These are phyloP conservation scores for Kentomonas sorsogonicus DNA, from an alignment of 208 protist species.

Conservation along the genomic window DNA sequence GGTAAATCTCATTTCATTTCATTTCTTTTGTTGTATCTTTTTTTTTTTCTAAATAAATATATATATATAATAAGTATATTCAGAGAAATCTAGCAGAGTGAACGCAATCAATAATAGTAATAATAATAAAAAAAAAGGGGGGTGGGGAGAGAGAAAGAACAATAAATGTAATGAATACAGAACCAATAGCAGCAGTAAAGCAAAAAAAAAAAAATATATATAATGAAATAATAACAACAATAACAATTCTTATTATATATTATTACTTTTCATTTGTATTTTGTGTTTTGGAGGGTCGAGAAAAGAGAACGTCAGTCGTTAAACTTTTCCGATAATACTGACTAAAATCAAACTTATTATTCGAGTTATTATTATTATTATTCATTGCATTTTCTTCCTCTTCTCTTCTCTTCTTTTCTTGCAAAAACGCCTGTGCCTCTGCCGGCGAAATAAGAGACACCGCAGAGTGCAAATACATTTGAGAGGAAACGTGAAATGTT, in stretches of 20 bases:
- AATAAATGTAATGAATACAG: not conserved
- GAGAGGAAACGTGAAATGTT: not conserved
- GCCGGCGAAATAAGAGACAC: not conserved
- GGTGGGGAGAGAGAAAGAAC: not conserved
- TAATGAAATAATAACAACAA: not conserved
- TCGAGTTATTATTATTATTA: conserved; percentile 8
- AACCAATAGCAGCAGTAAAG: no score
- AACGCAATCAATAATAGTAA: not conserved
- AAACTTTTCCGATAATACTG: not conserved
- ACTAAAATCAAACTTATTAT: not conserved
- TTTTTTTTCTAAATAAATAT: not conserved
- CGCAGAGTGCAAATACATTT: not conserved
- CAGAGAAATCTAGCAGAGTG: not conserved
- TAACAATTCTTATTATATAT: conserved; percentile 1
- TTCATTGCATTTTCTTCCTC: not conserved
- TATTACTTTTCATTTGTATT: conserved; percentile 5
- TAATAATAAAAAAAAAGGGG: not conserved
- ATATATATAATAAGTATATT: not conserved
- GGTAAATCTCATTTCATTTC: not conserved
- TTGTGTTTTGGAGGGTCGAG: no score
- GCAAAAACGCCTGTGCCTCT: no score
- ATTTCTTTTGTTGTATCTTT: not conserved
- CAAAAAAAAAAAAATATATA: not conserved
- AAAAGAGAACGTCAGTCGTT: conserved; percentile 1
- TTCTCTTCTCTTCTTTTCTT: conserved; percentile 1